phyloP scores from a whole-genome alignment of 108 stramenopile species.

The Aurantiochytrium sp. region DNA sequence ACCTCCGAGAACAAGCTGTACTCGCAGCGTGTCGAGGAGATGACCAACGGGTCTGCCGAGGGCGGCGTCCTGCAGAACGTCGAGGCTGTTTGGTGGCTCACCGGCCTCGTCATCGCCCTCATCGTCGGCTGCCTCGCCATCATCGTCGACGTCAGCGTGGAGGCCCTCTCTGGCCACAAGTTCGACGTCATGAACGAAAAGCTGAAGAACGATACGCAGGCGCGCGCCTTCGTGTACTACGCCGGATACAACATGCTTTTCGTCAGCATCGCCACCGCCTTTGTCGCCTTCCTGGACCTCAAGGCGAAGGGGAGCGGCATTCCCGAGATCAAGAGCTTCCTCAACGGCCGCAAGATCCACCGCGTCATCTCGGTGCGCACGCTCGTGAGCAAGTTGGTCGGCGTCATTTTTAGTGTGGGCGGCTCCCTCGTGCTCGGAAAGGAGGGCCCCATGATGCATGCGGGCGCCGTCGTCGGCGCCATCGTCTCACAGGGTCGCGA shows the following conservation, averaged over 20 bases:
- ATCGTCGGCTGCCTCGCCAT: background rate
- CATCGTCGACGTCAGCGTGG: conserved; percentile 21
- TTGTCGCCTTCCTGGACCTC: conserved; percentile 80
- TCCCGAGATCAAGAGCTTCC: conserved; percentile 92
- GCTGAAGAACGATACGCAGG: conserved; percentile 21
- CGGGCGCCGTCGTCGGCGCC: conserved; percentile 52
- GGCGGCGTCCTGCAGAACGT: background rate
- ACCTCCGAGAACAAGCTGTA: conserved; percentile 15
- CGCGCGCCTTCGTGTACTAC: conserved; percentile 64
- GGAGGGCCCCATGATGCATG: conserved; percentile 69
- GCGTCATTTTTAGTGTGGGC: conserved; percentile 84
- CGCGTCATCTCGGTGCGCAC: conserved; percentile 84
- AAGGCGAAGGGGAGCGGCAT: conserved; percentile 90
- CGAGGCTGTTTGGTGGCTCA: background rate
- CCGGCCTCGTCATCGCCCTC: background rate
- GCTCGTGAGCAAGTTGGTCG: conserved; percentile 82
- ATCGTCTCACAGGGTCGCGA: conserved; percentile 49
- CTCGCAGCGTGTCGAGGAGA: background rate
- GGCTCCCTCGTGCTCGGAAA: conserved; percentile 91
- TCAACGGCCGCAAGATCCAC: conserved; percentile 88
- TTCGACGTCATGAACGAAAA: background rate
- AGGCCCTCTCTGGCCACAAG: background rate
- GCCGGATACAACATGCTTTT: conserved; percentile 72
- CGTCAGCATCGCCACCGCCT: conserved; percentile 64
- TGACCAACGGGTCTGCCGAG: background rate